Evolutionary conservation across 441 rosid genomes (phyloP), one percentile per base, ranked within the genome.

Genomic region (Kokia cookei): DNA sequence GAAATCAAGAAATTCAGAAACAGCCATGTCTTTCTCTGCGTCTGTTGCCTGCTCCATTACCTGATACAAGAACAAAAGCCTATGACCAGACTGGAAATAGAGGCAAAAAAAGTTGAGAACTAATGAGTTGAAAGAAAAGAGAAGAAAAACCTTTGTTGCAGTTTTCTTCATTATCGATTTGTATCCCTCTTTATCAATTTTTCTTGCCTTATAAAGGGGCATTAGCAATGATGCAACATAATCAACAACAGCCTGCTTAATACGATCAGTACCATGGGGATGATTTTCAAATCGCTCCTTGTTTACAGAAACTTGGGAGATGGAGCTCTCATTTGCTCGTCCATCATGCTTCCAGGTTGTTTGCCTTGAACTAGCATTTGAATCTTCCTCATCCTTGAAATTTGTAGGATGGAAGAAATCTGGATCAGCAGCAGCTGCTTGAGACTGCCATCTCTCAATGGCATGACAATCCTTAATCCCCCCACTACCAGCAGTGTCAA

Each of bases 371-470:
- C 91, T 81, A 51, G 93, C 88, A 83, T 93, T 87, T 55, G 98
- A 94, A 83, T 90, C 93, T 84, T 87, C 96, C 79, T 94, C 98
- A 80, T 88, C 97, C 80, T 83, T 89, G 43, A 90, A 75, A 77
- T 87, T 76, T 71, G 86, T 77, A 19, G 88, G 82, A 67, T 73
- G 73, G 77, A 81, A 91, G 77, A 89, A 90, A 79, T 90, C 87
- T 32, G 93, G 88, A 85, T 90, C 97, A 65, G 98, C 98, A 12
- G 99, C 99, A 84, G 99, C 98, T 43, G 99, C 99, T 89, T 94
- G 98, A 83, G 97, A 94, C 82, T 94, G 98, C 99, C 99, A 97
- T 84, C 99, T 90, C 77, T 94, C 99, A 80, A 94, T 94, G 77
- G 99, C 99, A 77, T 88, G 94, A 86, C 78, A 88, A 80, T 91